Evolutionary conservation across 441 rosid genomes (phyloP), one percentile per base, ranked within the genome.

Genomic region (Erodium moschatum): DNA sequence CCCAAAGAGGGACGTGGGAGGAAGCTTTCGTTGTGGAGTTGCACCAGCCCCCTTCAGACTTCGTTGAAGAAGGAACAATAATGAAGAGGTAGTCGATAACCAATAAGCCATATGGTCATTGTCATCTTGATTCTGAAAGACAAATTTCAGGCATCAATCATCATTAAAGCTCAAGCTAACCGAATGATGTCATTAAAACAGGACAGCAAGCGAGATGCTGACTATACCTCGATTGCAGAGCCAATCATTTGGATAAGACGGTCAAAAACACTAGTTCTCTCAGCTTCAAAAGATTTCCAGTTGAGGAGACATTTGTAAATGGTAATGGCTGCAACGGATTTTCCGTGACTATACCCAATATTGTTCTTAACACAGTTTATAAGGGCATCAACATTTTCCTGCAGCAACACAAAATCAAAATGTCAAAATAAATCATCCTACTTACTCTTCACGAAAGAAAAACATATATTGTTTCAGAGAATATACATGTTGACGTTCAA

Each of bases 251-350:
- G 92, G 79, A 95, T 90, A 72, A 95, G 89, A 50, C 88, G 92
- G 77, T 95, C 98, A 80, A 95, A 95, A 63, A 92, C 82, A 70
- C 87, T 92, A 67, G 99, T 92, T 81, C 82, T 95, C 72, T 92
- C 98, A 40, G 90, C 93, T 81, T 92, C 98, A 72, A 95, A 89
- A 69, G 83, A 75, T 84, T 73, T 89, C 98, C 99, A 95, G 69
- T 86, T 84, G 66, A 89, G 77, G 73, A 95, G 96, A 79, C 98
- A 90, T 86, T 81, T 92, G 75, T 95, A 90, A 50, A 92, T 82
- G 35, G 97, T 92, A 79, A 87, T 72, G 64, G 96, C 93, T 64
- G 95, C 97, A 50, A 90, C 84, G 54, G 99, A 95, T 74, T 83
- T 85, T 66, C 87, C 95, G 48, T 83, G 82, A 76, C 86, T 83